phyloP scores from a whole-genome alignment of 495 filamentous ascomycete species.

The Paragyromitra xinjiangensis region DNA sequence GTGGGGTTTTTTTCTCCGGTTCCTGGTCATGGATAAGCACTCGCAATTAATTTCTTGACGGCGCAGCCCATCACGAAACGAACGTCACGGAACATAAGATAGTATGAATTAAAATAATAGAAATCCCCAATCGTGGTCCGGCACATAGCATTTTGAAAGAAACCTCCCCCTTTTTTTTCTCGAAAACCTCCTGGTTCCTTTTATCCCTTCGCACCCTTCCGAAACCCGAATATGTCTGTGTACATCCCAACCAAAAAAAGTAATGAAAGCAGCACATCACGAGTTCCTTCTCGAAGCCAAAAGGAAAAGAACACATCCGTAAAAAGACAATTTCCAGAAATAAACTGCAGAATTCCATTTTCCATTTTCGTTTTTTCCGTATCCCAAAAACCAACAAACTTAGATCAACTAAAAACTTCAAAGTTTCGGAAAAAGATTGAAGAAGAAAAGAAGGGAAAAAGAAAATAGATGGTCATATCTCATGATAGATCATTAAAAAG shows the following conservation, averaged over 20 bases:
- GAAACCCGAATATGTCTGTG: constrained; percentile 29
- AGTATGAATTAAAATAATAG: constrained; percentile 26
- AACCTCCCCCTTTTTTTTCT: neutral
- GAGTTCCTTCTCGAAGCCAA: constrained; percentile 21
- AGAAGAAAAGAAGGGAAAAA: constrained; percentile 21
- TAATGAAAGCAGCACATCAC: constrained; percentile 8
- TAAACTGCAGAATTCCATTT: constrained; percentile 11
- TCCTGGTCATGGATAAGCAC: constrained; percentile 53
- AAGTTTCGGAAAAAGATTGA: constrained; percentile 23
- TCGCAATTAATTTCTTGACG: constrained; percentile 20
- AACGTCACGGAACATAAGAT: constrained; percentile 33
- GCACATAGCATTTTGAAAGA: constrained; percentile 45
- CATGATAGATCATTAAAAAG: constrained; percentile 38
- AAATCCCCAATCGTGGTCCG: constrained; percentile 28
- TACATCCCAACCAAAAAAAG: constrained; percentile 25
- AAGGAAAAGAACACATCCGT: constrained; percentile 2
- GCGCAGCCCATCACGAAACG: constrained; percentile 30
- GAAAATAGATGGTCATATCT: constrained; percentile 28
- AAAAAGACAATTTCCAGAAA: constrained; percentile 34
- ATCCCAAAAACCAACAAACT: constrained; percentile 18
- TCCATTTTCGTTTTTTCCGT: constrained; percentile 19
- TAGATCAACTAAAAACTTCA: constrained; percentile 23
- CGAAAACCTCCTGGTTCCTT: constrained; percentile 16
- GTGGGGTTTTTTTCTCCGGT: constrained; percentile 20
- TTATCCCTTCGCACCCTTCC: constrained; percentile 5